Conservation (phyloP, 2,329 filamentous ascomycete genomes). For the Graphium sp. region DNA sequence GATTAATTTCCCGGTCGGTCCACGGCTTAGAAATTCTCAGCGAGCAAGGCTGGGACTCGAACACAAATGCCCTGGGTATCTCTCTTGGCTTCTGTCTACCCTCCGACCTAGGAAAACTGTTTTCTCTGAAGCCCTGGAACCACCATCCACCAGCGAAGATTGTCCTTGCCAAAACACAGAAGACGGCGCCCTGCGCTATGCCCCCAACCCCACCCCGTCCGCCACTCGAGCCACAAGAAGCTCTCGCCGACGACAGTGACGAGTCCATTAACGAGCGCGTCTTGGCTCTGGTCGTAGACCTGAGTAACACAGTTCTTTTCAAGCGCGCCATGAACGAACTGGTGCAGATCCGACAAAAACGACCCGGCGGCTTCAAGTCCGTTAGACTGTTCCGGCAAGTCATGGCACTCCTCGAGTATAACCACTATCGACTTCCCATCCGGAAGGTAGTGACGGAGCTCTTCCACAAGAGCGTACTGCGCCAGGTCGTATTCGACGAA, state of each 20-base stretch:
- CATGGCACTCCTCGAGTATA: slow-evolving; percentile 69
- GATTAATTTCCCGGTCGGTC: slow-evolving; percentile 77
- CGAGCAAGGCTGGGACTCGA: slow-evolving; percentile 85
- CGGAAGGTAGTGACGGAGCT: slow-evolving; percentile 84
- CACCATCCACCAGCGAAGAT: no score
- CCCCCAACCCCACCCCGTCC: slow-evolving; percentile 22
- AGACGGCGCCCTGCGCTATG: slow-evolving; percentile 29
- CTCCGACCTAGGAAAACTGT: slow-evolving; percentile 57
- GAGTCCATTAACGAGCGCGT: slow-evolving; percentile 60
- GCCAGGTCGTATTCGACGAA: slow-evolving; percentile 62
- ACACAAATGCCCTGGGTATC: slow-evolving; percentile 64
- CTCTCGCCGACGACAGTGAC: slow-evolving; percentile 27
- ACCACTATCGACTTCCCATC: slow-evolving; percentile 76
- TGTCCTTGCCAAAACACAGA: slow-evolving; percentile 29
- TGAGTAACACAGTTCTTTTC: slow-evolving; percentile 86
- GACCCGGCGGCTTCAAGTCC: slow-evolving; percentile 59
- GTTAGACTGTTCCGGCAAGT: slow-evolving; percentile 70
- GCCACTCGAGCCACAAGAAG: slow-evolving; percentile 23
- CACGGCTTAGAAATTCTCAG: slow-evolving; percentile 85
- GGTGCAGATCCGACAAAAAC: slow-evolving; percentile 59
- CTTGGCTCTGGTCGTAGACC: slow-evolving; percentile 67
- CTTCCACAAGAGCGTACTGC: slow-evolving; percentile 80
- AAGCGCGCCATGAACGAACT: slow-evolving; percentile 76
- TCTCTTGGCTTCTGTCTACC: slow-evolving; percentile 83
- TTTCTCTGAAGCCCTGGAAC: slow-evolving; percentile 50